phyloP scores from a whole-genome alignment of 441 rosid species.

The Gossypium lobatum region DNA sequence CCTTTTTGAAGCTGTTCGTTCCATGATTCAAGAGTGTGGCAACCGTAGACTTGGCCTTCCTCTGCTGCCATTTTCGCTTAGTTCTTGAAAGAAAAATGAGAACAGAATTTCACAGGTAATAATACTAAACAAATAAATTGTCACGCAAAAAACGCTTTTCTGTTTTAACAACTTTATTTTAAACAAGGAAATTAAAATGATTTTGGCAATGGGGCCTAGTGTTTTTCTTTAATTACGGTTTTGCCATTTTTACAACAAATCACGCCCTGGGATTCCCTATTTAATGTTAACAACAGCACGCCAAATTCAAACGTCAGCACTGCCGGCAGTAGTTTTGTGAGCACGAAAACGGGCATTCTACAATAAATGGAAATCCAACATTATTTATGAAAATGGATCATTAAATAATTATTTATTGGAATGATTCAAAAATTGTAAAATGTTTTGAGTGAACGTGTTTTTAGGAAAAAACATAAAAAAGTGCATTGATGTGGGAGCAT shows the following conservation, averaged over 20 bases:
- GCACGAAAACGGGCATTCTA: too few species aligned
- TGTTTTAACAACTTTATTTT: neutral
- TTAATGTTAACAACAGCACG: too few species aligned
- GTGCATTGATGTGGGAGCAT: too few species aligned
- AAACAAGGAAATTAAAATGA: neutral
- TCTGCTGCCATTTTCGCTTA: constrained; percentile 56
- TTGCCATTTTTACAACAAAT: constrained; percentile 3
- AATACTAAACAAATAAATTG: neutral
- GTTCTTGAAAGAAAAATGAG: neutral
- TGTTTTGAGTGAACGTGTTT: fast-evolving
- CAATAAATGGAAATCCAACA: too few species aligned
- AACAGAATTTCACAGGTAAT: neutral
- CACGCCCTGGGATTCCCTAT: too few species aligned
- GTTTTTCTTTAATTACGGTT: constrained; percentile 12
- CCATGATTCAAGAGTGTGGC: constrained; percentile 69
- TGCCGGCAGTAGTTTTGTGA: too few species aligned
- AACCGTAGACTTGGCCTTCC: constrained; percentile 67
- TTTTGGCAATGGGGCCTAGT: neutral
- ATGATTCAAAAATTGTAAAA: too few species aligned
- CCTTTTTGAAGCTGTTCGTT: constrained; percentile 54
- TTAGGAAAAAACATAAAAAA: too few species aligned
- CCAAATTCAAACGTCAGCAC: too few species aligned
- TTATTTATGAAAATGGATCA: too few species aligned
- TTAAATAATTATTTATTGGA: too few species aligned
- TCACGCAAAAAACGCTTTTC: neutral